Evolutionary conservation across 257 asterid species (phyloP).

Genomic region (Phtheirospermum japonicum): DNA sequence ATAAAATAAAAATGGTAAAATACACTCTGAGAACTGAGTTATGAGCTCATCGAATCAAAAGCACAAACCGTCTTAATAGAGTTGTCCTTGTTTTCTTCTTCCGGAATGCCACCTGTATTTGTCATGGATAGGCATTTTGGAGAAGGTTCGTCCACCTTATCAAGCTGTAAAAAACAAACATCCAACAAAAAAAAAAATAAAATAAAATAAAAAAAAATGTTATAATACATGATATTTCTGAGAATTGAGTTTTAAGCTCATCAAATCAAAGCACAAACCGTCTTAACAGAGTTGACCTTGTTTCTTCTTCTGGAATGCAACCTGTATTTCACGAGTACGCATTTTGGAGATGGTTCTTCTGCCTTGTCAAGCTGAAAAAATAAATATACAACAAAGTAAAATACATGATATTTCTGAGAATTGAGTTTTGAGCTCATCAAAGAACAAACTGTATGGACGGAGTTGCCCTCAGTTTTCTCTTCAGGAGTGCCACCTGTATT

Average conservation of each 20-base stretch:
- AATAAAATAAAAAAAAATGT: no score
- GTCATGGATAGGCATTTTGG: slow-evolving; percentile 12
- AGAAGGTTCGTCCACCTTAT: slow-evolving; percentile 3
- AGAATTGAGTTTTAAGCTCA: no score
- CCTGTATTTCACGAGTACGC: no score
- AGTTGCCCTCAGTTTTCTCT: not conserved
- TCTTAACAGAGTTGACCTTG: no score
- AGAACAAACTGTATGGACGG: not conserved
- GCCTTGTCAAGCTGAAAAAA: no score
- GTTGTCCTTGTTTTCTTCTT: not conserved
- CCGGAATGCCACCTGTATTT: not conserved
- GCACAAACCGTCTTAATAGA: slow-evolving; percentile 2
- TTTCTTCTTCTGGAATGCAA: no score
- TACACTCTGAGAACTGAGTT: not conserved
- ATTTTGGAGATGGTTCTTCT: no score
- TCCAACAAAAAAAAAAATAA: no score
- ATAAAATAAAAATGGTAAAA: no score
- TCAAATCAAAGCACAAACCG: no score
- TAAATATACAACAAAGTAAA: not conserved
- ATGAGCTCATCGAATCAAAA: not conserved
- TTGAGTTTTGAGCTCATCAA: not conserved
- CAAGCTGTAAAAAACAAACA: slow-evolving; percentile 30
- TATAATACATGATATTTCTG: no score
- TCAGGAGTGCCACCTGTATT: not conserved
- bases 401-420: not conserved